phyloP scores from a whole-genome alignment of 306 rosid genomes.

The Carpinus viminea region DNA sequence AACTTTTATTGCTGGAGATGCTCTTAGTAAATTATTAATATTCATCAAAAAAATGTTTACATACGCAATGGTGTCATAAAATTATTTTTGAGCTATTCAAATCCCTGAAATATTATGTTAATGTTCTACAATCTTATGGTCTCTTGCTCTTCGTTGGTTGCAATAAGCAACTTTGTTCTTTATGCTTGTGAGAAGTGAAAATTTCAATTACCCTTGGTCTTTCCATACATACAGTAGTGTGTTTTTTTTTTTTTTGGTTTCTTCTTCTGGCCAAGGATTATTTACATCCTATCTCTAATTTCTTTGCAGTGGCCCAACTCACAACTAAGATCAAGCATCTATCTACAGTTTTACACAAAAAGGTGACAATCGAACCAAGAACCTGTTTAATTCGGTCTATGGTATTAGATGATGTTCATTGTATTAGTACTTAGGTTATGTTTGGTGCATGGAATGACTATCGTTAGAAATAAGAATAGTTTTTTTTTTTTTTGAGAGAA shows the following conservation, averaged over 20 bases:
- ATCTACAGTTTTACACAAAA: conserved; percentile 73
- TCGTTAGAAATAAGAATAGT: too few relatives aligned
- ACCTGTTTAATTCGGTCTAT: conserved; percentile 13
- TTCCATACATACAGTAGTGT: not conserved
- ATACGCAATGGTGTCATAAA: not conserved
- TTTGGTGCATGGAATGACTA: too few relatives aligned
- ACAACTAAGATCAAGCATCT: conserved; percentile 88
- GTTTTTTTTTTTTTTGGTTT: not conserved
- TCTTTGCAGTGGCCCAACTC: conserved; percentile 79
- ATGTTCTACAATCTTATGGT: not conserved
- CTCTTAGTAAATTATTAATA: too few relatives aligned
- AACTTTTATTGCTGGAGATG: too few relatives aligned
- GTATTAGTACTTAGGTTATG: not conserved
- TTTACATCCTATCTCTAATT: conserved; percentile 20
- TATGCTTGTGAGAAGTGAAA: not conserved
- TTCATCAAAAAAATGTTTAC: too few relatives aligned
- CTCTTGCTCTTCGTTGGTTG: not conserved
- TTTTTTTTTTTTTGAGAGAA: too few relatives aligned
- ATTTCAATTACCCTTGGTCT: not conserved
- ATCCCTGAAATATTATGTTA: not conserved
- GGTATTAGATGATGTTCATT: conserved; percentile 2
- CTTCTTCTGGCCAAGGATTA: conserved; percentile 8
- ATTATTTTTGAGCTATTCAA: not conserved
- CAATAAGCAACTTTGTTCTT: not conserved
- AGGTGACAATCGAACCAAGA: conserved; percentile 51